A percentile compares a stretch with the other conserved stretches of the same genome.
phyloP scores from a whole-genome alignment of 2,329 filamentous ascomycete genomes.

The Colletotrichum spaethianum region DNA sequence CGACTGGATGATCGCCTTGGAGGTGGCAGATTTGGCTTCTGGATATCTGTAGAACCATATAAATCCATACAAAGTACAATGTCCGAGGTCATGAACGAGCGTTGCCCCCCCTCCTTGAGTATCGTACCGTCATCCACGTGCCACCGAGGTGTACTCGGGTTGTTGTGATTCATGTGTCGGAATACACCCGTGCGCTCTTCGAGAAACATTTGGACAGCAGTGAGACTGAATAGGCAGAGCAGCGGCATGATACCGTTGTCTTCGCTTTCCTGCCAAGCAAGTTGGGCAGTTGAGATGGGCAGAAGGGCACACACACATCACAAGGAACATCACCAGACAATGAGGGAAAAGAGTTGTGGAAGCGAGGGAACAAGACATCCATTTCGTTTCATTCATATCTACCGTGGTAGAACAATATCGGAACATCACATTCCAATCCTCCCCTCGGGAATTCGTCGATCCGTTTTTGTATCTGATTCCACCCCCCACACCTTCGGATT shows the following conservation, averaged over 20 bases:
- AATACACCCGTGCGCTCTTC: too few species aligned
- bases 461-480: conserved; percentile 18
- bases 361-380: conserved; percentile 36
- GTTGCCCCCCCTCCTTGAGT: not conserved
- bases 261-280: not conserved
- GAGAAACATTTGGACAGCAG: not conserved
- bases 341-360: not conserved
- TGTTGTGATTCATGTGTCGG: not conserved
- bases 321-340: not conserved
- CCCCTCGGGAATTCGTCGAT: conserved; percentile 8
- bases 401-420: conserved; percentile 25
- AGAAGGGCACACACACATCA: not conserved
- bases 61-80: not conserved
- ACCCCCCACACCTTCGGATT: conserved; percentile 1
- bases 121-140: not conserved
- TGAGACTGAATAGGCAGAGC: not conserved
- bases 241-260: too few species aligned
- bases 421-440: conserved; percentile 15
- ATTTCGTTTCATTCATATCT: conserved; percentile 43
- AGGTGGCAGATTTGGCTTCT: not conserved
- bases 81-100: not conserved
- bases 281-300: not conserved
- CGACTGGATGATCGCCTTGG: not conserved
- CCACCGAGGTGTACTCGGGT: not conserved
- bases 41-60: not conserved